A percentile compares a stretch with the other conserved stretches of the same genome.
These are phyloP conservation scores for Oenanthe javanica DNA, from an alignment of 140 eudicot species.

Conservation along the genomic window DNA sequence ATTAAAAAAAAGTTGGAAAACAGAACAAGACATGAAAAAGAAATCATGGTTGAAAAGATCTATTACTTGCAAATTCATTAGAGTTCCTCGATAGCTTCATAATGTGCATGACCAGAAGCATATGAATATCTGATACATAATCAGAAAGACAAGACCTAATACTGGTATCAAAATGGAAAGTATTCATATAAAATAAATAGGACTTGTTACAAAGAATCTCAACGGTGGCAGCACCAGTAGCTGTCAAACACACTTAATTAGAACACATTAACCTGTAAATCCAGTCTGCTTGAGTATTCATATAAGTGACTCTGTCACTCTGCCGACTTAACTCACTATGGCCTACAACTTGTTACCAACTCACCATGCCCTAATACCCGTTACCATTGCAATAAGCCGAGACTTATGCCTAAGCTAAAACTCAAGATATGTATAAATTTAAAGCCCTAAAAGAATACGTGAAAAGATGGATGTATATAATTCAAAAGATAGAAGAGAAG, in stretches of 20 bases:
- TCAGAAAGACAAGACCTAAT: background rate
- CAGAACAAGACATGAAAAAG: too few relatives aligned
- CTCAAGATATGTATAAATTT: too few relatives aligned
- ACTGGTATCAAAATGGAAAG: background rate
- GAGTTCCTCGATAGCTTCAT: too few relatives aligned
- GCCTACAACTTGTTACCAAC: background rate
- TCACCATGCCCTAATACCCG: background rate
- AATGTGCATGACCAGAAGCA: background rate
- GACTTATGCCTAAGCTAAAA: background rate
- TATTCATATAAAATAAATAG: background rate
- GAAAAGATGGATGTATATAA: background rate
- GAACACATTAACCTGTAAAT: background rate
- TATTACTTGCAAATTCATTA: too few relatives aligned
- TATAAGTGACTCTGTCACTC: too few relatives aligned
- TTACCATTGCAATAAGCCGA: background rate
- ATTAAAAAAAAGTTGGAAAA: too few relatives aligned
- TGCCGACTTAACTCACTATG: background rate
- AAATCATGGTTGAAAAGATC: too few relatives aligned
- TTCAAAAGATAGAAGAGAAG: background rate
- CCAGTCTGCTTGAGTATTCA: background rate
- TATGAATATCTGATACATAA: background rate
- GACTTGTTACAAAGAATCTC: background rate
- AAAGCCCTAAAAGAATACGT: background rate
- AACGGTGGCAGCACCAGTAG: background rate
- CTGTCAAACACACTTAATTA: background rate